Evolutionary conservation across 2,329 filamentous ascomycete species (phyloP), one percentile per base, ranked within the genome.

Genomic region (Exophiala alcalophila): DNA sequence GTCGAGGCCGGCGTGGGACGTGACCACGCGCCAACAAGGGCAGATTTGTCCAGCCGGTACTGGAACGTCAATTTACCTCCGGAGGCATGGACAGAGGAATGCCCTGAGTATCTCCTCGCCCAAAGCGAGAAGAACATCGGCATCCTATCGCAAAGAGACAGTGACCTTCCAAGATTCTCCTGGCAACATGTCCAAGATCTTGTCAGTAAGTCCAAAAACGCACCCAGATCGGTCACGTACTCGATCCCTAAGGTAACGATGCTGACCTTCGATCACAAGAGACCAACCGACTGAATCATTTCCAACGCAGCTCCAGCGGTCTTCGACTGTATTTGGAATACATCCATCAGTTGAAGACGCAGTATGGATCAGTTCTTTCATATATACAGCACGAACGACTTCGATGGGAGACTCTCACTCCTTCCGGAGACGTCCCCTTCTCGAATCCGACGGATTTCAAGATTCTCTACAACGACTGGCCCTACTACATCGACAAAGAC

Each of bases 401-500:
- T 43, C 65, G 69, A 11, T 96, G 91, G 91, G 61, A 65, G 55
- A 61, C 65, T 43, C 58, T 74, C 40, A 59, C 57, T 32, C 63
- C 69, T 3, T 61, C 57, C 38, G 66, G 64, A 33, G 37, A 48
- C 4, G 45, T 47, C 12, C 66, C 67, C 5, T 76, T 76, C 50
- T 65, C 66, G 20, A 61, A 67, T 44, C 54, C 65, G 27, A 65
- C 61, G 29, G 57, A 61, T 32, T 58, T 83, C 57, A 88, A 81
- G 63, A 81, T 94, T 33, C 64, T 95, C 27, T 79, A 77, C 66
- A 97, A 97, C 60, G 90, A 97, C 72, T 96, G 89, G 86, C 91
- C 91, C 0, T 97, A 96, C 59, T 89, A 87, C 0, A 73, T 96
- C 39, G 87, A 92, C 56, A 60, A 70, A 32, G 73, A 77, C 37